Percentiles rank a stretch among this genome's conserved stretches.
phyloP scores from a whole-genome alignment of 306 rosid genomes.

The Rosa multiflora region DNA sequence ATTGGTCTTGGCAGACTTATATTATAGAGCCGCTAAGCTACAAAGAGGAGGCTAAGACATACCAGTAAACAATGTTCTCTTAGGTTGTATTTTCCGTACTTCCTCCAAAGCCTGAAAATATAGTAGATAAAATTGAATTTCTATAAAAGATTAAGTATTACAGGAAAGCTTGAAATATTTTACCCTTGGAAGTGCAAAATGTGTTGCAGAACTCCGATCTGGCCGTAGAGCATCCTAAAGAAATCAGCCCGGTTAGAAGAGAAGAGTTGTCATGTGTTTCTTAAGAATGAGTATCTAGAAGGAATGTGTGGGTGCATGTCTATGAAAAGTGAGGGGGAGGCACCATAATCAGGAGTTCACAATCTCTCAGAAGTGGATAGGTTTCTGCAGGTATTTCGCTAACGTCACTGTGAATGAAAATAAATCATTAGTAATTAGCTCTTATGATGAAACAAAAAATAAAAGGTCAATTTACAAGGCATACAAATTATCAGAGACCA shows the following conservation, averaged over 20 bases:
- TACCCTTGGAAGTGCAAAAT: conserved; percentile 96
- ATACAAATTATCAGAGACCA: conserved; percentile 7
- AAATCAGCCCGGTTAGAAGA: conserved; percentile 29
- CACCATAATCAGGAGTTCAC: conserved; percentile 85
- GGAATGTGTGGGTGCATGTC: background rate
- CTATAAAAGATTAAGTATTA: conserved; percentile 4
- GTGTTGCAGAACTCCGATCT: conserved; percentile 78
- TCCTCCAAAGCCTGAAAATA: conserved; percentile 79
- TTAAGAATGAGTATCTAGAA: background rate
- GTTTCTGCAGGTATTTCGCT: conserved; percentile 95
- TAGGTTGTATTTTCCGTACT: conserved; percentile 87
- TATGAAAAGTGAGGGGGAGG: conserved; percentile 10
- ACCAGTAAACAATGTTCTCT: conserved; percentile 88
- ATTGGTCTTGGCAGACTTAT: conserved; percentile 1
- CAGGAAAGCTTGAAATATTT: conserved; percentile 16
- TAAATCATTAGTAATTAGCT: conserved; percentile 25
- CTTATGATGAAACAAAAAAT: conserved; percentile 9
- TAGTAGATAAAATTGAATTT: conserved; percentile 13
- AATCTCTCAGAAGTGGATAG: conserved; percentile 74
- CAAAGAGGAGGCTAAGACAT: conserved; percentile 26
- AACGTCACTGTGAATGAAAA: conserved; percentile 62
- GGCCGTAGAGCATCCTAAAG: conserved; percentile 86
- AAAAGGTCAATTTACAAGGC: conserved; percentile 1
- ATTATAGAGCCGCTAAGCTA: background rate
- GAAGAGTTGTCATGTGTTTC: background rate